A percentile compares a stretch with the other conserved stretches of the same genome.
These are phyloP conservation scores for Colletotrichum costaricense DNA, from an alignment of 2,329 filamentous ascomycete species.

Conservation along the genomic window DNA sequence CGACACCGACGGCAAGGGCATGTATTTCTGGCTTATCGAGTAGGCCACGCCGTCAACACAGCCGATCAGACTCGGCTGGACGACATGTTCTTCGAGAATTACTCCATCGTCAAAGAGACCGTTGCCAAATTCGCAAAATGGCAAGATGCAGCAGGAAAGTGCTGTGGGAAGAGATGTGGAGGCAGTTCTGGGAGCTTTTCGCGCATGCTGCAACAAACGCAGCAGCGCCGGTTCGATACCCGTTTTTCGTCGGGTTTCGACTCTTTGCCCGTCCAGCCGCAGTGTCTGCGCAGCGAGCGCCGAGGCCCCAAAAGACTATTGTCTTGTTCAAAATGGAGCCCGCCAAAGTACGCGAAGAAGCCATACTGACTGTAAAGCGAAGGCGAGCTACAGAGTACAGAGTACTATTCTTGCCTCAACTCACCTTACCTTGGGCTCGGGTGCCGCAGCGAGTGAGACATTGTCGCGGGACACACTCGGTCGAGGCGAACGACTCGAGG, in stretches of 20 bases:
- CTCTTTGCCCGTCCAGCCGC: background rate
- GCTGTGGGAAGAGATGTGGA: background rate
- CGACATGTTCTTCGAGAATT: background rate
- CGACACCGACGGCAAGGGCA: background rate
- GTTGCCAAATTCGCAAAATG: background rate
- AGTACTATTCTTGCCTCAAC: background rate
- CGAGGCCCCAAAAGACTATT: background rate
- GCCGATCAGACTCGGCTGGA: background rate
- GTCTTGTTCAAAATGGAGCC: background rate
- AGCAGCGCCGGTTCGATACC: conserved; percentile 1
- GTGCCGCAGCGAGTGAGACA: conserved; percentile 15
- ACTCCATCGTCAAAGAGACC: conserved; percentile 2
- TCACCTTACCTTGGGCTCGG: background rate
- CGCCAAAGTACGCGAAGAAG: background rate
- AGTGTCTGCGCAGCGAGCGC: background rate
- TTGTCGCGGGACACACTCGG: background rate
- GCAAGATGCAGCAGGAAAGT: background rate
- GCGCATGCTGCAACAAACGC: conserved; percentile 1
- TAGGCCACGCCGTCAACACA: background rate
- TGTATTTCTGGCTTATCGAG: background rate
- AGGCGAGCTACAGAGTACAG: background rate
- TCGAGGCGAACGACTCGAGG: conserved; percentile 1
- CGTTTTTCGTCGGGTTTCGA: background rate
- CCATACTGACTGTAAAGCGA: background rate
- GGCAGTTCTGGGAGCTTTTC: conserved; percentile 18